These are phyloP conservation scores for Tuber magnatum DNA, from an alignment of 495 filamentous ascomycete species.

Conservation along the genomic window DNA sequence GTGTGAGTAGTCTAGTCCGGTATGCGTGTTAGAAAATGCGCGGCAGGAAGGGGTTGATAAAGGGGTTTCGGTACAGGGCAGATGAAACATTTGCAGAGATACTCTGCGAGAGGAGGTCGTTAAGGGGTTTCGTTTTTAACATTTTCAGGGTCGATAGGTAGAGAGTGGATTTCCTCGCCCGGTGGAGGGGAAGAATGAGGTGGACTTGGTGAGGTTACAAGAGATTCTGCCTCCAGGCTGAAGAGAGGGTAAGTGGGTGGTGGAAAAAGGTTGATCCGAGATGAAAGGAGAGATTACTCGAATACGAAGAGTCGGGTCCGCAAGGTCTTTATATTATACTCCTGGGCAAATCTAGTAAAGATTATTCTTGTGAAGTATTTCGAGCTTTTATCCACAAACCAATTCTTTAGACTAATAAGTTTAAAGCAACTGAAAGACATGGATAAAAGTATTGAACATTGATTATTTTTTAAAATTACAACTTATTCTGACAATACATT, in stretches of 20 bases:
- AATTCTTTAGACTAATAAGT: no score
- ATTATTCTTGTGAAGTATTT: no score
- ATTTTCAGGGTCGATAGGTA: slow-evolving; percentile 8
- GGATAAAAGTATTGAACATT: no score
- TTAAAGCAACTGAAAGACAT: no score
- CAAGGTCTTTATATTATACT: no score
- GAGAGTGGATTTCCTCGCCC: background rate
- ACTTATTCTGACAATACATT: no score
- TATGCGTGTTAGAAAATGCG: background rate
- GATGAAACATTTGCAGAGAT: slow-evolving; percentile 38
- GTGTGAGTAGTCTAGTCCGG: slow-evolving; percentile 33
- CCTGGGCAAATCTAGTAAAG: no score
- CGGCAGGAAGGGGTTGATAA: background rate
- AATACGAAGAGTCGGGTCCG: no score
- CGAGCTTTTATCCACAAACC: no score
- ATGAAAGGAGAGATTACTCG: no score
- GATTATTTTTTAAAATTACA: no score
- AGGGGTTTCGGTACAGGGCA: slow-evolving; percentile 27
- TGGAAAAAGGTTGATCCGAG: background rate
- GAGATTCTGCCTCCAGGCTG: fast-evolving
- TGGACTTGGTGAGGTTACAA: background rate
- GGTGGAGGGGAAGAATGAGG: background rate
- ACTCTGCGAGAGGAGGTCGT: slow-evolving; percentile 37
- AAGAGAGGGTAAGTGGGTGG: background rate
- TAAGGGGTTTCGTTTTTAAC: slow-evolving; percentile 41